These are phyloP conservation scores for Penicillium thymicola DNA, from an alignment of 2,329 filamentous ascomycete genomes.

Conservation along the genomic window DNA sequence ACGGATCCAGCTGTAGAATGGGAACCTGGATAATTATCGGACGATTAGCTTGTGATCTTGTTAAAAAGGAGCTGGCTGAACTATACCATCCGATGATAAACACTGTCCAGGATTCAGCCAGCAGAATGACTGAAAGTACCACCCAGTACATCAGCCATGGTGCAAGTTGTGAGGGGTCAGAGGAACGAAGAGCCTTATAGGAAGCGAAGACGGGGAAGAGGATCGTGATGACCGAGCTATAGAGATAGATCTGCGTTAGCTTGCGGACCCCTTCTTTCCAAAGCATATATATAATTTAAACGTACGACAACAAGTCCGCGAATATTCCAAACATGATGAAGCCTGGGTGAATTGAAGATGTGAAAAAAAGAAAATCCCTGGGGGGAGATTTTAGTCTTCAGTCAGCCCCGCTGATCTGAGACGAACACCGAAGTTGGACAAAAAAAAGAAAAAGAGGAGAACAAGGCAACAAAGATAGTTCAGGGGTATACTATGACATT, in stretches of 20 bases:
- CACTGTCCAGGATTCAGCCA: conserved; percentile 81
- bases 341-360: not conserved
- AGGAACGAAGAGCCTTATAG: conserved; percentile 94
- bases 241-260: conserved; percentile 13
- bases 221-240: conserved; percentile 79
- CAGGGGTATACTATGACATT: not conserved
- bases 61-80: not conserved
- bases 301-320: conserved; percentile 74
- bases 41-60: conserved; percentile 2
- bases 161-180: conserved; percentile 80
- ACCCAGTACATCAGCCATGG: conserved; percentile 99
- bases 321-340: conserved; percentile 72
- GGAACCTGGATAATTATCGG: conserved; percentile 58
- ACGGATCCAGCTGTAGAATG: conserved; percentile 90
- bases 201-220: conserved; percentile 95
- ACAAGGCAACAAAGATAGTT: conserved; percentile 7
- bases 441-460: conserved; percentile 3
- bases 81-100: conserved; percentile 78
- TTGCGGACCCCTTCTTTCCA: not conserved
- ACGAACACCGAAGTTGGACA: not conserved
- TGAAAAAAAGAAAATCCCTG: conserved; percentile 5
- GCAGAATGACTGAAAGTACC: conserved; percentile 74
- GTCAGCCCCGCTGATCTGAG: conserved; percentile 10
- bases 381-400: conserved; percentile 3
- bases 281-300: not conserved